phyloP scores from a whole-genome alignment of 1,284 basidiomycete genomes.

The Sanguinoderma infundibulare region DNA sequence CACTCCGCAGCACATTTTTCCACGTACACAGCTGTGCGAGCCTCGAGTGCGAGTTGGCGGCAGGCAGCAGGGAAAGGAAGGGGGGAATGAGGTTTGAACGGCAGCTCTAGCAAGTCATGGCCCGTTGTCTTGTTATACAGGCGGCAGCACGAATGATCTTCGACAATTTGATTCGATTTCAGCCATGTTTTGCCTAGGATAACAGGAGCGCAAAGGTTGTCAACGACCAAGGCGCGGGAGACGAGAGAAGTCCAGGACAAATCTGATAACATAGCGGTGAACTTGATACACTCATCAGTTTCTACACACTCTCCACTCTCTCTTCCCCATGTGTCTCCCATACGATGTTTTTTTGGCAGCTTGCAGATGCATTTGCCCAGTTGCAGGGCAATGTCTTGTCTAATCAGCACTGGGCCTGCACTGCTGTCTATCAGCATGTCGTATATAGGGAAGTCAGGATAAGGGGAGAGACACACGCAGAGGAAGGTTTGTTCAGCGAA shows the following conservation, averaged over 20 bases:
- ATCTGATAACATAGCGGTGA: constrained; percentile 4
- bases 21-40: too few species aligned
- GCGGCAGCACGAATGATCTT: not conserved
- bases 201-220: constrained; percentile 20
- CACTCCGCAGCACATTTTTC: too few species aligned
- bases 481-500: not conserved
- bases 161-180: constrained; percentile 8
- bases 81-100: not conserved
- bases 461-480: not conserved
- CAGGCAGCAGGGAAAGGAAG: too few species aligned
- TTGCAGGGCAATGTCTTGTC: constrained; percentile 35
- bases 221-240: constrained; percentile 17
- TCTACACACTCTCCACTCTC: not conserved
- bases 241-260: constrained; percentile 13
- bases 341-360: not conserved
- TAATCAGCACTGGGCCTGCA: not conserved
- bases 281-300: constrained; percentile 15
- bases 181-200: constrained; percentile 20
- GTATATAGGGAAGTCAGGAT: not conserved
- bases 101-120: not conserved
- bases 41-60: not conserved
- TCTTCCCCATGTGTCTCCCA: not conserved
- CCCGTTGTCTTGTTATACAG: not conserved
- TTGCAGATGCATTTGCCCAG: not conserved
- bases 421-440: not conserved